Evolutionary conservation across 2,329 filamentous ascomycete genomes (phyloP), one percentile per base, ranked within the genome.

Genomic region (Penicillium sp.): DNA sequence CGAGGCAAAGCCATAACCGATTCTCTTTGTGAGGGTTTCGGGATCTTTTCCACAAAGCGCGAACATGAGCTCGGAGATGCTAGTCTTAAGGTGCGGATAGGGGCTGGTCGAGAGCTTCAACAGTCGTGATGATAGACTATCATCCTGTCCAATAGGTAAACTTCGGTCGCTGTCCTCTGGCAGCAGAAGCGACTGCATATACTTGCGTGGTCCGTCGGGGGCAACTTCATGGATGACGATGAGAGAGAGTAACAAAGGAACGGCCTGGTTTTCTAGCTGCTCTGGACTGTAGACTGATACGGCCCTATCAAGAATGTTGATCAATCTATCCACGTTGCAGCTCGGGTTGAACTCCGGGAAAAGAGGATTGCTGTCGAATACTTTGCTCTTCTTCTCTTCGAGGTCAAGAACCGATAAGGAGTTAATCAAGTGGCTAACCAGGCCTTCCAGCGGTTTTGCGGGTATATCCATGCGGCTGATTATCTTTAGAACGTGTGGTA

Each of bases 1-100:
- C 0, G 90, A 88, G 0, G 93, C 93, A 64, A 88, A 95, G 0
- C 93, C 93, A 65, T 95, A 98, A 0, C 93, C 93, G 10, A 98
- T 88, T 59, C 96, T 96, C 44, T 88, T 80, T 0, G 97, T 87
- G 63, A 96, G 93, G 27, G 78, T 86, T 13, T 79, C 80, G 0
- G 91, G 81, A 60, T 96, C 84, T 60, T 84, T 87, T 56, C 86
- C 86, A 0, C 90, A 95, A 25, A 97, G 78, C 56, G 95, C 87
- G 66, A 95, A 98, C 53, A 96, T 80, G 23, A 98, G 77, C 27
- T 85, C 79, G 0, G 87, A 88, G 45, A 95, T 86, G 15, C 82
- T 81, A 41, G 87, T 83, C 15, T 89, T 82, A 3, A 95, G 74
- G 33, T 84, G 83, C 0, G 88, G 82, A 0, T 87, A 80, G 0